phyloP scores from a whole-genome alignment of 768 basidiomycete genomes.

The Amyloporia xantha region DNA sequence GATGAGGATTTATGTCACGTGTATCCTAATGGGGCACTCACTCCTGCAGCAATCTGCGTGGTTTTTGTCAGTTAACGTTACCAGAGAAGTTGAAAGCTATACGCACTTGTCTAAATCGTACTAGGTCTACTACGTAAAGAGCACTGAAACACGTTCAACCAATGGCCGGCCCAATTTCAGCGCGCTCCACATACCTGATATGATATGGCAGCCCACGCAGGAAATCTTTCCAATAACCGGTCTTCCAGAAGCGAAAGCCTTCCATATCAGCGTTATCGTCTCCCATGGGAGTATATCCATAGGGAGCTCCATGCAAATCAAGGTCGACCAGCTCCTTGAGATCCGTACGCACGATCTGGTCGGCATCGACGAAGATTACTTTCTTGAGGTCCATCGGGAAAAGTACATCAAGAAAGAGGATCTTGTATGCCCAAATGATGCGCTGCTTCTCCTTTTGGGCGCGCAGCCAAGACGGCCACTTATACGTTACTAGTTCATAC shows the following conservation, averaged over 20 bases:
- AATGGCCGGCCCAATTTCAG: too few relatives aligned
- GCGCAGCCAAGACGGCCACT: conserved; percentile 99
- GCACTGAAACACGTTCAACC: too few relatives aligned
- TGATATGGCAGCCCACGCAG: conserved; percentile 84
- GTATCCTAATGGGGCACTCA: conserved; percentile 23
- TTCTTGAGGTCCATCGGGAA: conserved; percentile 99
- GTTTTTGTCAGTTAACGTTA: not conserved
- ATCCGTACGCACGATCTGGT: conserved; percentile 96
- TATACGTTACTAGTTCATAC: conserved; percentile 97
- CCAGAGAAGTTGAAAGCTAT: not conserved
- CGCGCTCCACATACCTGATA: conserved; percentile 60
- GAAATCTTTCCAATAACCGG: conserved; percentile 91
- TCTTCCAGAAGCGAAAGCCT: conserved; percentile 98
- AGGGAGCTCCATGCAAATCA: conserved; percentile 88
- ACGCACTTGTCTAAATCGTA: conserved; percentile 84
- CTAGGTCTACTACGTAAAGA: conserved; percentile 91
- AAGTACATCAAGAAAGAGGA: conserved; percentile 95
- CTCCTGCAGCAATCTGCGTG: conserved; percentile 51
- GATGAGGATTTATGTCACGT: not conserved
- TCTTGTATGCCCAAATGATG: conserved; percentile 99
- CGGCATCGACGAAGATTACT: conserved; percentile 98
- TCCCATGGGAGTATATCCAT: conserved; percentile 97
- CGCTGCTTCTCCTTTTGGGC: conserved; percentile 96
- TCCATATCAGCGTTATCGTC: conserved; percentile 94
- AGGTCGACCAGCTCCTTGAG: conserved; percentile 91